These are phyloP conservation scores for Leonotis leonurus DNA, from an alignment of 257 asterid species.

Conservation along the genomic window DNA sequence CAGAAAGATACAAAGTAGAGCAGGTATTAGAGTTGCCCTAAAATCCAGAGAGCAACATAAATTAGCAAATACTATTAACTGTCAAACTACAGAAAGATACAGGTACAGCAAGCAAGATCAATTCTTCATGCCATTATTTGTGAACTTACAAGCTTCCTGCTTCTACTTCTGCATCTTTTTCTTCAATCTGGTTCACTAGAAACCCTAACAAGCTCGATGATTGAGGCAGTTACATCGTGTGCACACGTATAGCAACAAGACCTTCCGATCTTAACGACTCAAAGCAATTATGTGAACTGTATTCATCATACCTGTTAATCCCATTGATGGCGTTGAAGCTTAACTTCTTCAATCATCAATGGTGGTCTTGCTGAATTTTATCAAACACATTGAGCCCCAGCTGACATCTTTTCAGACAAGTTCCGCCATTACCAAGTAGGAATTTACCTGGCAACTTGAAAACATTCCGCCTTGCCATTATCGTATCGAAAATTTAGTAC, in stretches of 20 bases:
- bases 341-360: not conserved
- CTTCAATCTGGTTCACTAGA: not conserved
- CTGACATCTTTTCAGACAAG: not conserved
- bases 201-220: not conserved
- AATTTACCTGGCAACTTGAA: not conserved
- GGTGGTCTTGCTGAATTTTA: not conserved
- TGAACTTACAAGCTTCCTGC: not conserved
- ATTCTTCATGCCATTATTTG: not conserved
- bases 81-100: constrained; percentile 15
- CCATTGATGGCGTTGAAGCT: not conserved
- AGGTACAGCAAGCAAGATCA: not conserved
- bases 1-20: not conserved
- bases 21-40: not conserved
- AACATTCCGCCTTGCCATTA: not conserved
- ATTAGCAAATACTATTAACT: not conserved
- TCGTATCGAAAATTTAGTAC: constrained; percentile 24
- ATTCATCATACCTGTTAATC: not conserved
- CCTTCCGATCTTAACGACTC: not conserved
- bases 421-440: not conserved
- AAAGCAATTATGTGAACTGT: not conserved
- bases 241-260: not conserved
- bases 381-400: not conserved
- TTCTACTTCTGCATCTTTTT: not conserved
- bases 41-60: not conserved
- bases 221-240: not conserved